These are phyloP conservation scores for Imleria badia DNA, from an alignment of 768 basidiomycete species.

Conservation along the genomic window DNA sequence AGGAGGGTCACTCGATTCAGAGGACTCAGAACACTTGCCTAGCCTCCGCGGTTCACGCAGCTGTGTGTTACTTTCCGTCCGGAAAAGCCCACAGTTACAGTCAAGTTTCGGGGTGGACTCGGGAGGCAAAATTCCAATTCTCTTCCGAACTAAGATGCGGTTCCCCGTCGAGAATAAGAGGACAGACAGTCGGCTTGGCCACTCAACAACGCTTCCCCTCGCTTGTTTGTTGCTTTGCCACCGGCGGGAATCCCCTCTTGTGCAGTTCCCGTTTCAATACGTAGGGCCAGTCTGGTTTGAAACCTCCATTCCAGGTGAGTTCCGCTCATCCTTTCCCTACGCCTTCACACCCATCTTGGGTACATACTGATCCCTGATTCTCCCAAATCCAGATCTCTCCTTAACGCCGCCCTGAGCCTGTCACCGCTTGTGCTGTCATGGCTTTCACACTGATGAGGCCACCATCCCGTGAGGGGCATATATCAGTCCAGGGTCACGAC, in stretches of 20 bases:
- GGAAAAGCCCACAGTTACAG: not conserved
- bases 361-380: not conserved
- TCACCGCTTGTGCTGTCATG: constrained; percentile 26
- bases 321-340: not conserved
- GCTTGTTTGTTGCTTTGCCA: not conserved
- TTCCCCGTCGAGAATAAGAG: constrained; percentile 16
- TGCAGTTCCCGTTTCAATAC: not conserved
- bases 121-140: constrained; percentile 12
- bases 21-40: not conserved
- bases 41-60: not conserved
- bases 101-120: constrained; percentile 9
- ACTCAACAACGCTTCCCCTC: not conserved
- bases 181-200: not conserved
- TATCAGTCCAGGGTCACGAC: constrained; percentile 25
- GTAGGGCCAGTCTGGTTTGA: constrained; percentile 1
- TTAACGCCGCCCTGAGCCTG: constrained; percentile 8
- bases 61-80: not conserved
- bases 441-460: constrained; percentile 36
- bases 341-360: constrained; percentile 1
- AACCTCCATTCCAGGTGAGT: constrained; percentile 8
- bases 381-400: constrained; percentile 6
- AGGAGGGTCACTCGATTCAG: not conserved
- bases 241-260: not conserved
- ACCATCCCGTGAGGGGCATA: constrained; percentile 22
- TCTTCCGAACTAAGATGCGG: constrained; percentile 12